Percentiles rank a stretch among this genome's conserved stretches.
phyloP scores from a whole-genome alignment of 306 rosid genomes.

The Cicer yamashitae region DNA sequence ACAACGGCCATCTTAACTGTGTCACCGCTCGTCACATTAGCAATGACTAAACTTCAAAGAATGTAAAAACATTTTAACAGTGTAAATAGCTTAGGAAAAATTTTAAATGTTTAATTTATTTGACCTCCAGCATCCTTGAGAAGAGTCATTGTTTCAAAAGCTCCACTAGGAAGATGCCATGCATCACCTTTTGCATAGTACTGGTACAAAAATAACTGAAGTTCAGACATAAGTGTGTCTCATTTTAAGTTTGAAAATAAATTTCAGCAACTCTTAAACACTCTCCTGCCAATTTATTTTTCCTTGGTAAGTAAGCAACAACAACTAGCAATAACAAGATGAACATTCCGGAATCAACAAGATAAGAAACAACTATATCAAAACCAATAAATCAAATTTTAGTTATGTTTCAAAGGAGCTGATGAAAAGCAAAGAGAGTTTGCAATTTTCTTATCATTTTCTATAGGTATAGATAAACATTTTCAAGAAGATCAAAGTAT shows the following conservation, averaged over 20 bases:
- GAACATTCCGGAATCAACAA: conserved; percentile 35
- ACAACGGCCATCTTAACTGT: conserved; percentile 96
- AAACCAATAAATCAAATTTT: conserved; percentile 26
- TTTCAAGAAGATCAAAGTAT: neutral
- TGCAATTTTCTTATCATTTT: conserved; percentile 13
- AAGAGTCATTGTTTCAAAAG: conserved; percentile 72
- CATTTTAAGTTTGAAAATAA: conserved; percentile 15
- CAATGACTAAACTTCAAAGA: conserved; percentile 44
- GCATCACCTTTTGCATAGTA: conserved; percentile 86
- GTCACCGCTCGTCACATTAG: conserved; percentile 49
- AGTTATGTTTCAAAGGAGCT: conserved; percentile 31
- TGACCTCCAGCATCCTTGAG: conserved; percentile 96
- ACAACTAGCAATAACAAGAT: neutral
- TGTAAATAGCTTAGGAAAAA: conserved; percentile 27
- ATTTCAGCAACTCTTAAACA: conserved; percentile 18
- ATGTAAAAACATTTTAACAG: conserved; percentile 11
- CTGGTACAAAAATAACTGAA: conserved; percentile 54
- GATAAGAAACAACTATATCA: conserved; percentile 26
- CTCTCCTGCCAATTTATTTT: conserved; percentile 31
- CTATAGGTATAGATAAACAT: conserved; percentile 6
- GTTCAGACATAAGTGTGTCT: conserved; percentile 35
- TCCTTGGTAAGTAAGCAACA: conserved; percentile 23
- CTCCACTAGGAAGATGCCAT: conserved; percentile 83
- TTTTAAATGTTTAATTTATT: conserved; percentile 28
- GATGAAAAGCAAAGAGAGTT: conserved; percentile 26